Base-by-base conservation (phyloP, 139 green algal genomes). In the Chlamydomonas sp. region DNA sequence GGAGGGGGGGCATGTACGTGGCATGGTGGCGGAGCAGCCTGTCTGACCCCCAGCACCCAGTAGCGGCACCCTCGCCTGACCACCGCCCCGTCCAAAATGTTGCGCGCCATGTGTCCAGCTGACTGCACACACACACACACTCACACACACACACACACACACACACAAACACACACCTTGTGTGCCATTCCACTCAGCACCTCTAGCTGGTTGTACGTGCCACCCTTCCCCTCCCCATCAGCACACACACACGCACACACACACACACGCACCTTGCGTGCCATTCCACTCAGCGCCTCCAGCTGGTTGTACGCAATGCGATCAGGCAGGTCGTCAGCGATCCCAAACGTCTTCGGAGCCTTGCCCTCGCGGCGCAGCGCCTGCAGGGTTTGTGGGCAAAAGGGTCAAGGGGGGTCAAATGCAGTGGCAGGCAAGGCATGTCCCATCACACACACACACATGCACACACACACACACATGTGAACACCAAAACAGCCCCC, bases 241-340 rank as follows among this genome's bases (percentile, higher is more conserved):
- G 13, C 13, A 20, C 43, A 54, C 43, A 54, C 16, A 54, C 16
- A 13, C 43, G 20, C 43, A 54, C 43, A 35, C n/a, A 65, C 13
- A 33, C 24, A 28, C 24, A 65, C 24, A 65, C 62, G 6, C 37
- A 58, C 88, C 80, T 95, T 95, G 57, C 72, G 74, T 0, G 84
- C 83, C 88, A 96, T 94, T 49, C 89, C 89, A 2, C 83, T 83
- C 62, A 96, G 75, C n/a, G 75, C 43, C 64, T 76, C 75, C 13
- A 96, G 82, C 72, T 92, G 84, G 72, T 96, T 71, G 59, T 87
- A 88, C 16, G 88, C 90, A 68, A 96, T 76, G 8, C 87, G 73
- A 5, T 83, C 81, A 1, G 88, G 85, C 66, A 94, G 73, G 61
- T 91, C 88, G 48, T 92, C 89, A 2, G 79, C 76, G n/a, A 87